Evolutionary conservation across 345 rosid species (phyloP), one percentile per base, ranked within the genome.

Genomic region (Eutrema heterophyllum): DNA sequence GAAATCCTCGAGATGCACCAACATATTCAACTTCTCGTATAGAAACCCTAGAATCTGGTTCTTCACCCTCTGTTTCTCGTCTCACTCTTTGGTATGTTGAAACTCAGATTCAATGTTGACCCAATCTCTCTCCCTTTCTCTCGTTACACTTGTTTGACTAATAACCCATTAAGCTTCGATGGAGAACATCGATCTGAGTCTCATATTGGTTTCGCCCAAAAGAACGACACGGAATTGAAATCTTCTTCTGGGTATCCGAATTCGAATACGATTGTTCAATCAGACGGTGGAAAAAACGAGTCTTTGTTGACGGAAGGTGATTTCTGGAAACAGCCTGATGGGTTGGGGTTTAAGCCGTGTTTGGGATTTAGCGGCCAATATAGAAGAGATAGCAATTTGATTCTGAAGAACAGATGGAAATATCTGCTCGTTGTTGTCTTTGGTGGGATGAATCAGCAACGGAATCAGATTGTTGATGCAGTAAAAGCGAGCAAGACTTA

Each of bases 391-490:
- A 88, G 87, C 63, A 81, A 71, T 18, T 72, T 32, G 64, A 65
- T 90, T 9, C 58, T 90, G 50, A 81, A 83, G 74, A 76, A 83
- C 57, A 77, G 98, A 65, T 84, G 85, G 66, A 96, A 84, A 54
- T 96, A 92, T 77, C 69, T 96, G 32, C 53, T 96, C 45, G 99
- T 96, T 29, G 99, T 96, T 45, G 99, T 96, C 43, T 79, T 96
- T 9, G 98, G 99, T 21, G 99, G 99, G 13, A 80, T 96, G 87
- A 96, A 92, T 81, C 98, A 96, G 81, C 99, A 96, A 77, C 77
- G 97, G 83, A 96, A 96, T 82, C 98, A 92, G 83, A 96, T 96
- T 71, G 99, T 96, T 72, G 99, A 96, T 78, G 99, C 98, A 9
- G 95, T 90, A n/a, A n/a, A n/a, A n/a, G n/a, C n/a, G n/a, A n/a